Percentiles rank a stretch among this genome's conserved stretches.
phyloP scores from a whole-genome alignment of 2,329 filamentous ascomycete genomes.

The Rutstroemia sp. region DNA sequence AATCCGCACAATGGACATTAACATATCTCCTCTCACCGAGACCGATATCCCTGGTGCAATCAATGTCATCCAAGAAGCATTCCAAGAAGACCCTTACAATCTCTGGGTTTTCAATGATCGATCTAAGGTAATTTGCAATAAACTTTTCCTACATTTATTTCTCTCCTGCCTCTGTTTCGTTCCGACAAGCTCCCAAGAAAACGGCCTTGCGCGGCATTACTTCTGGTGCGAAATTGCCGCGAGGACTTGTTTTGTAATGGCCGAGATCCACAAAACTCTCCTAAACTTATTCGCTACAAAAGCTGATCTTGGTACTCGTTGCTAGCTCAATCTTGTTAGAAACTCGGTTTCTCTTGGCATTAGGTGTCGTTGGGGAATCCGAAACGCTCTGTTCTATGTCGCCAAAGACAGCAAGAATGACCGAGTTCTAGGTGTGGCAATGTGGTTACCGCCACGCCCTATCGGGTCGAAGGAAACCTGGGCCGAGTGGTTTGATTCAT shows the following conservation, averaged over 20 bases:
- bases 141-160: background rate
- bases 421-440: conserved; percentile 60
- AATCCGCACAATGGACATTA: conserved; percentile 38
- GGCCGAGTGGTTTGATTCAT: conserved; percentile 54
- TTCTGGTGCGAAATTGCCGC: background rate
- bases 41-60: conserved; percentile 57
- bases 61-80: conserved; percentile 58
- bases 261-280: background rate
- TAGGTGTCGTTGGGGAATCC: conserved; percentile 63
- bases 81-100: conserved; percentile 60
- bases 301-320: background rate
- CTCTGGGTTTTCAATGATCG: conserved; percentile 55
- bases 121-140: conserved; percentile 34
- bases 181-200: background rate
- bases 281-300: background rate
- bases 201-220: background rate
- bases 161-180: background rate
- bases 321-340: conserved; percentile 18
- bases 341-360: conserved; percentile 36
- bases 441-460: conserved; percentile 58
- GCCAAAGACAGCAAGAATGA: conserved; percentile 49
- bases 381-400: conserved; percentile 62
- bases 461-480: conserved; percentile 45
- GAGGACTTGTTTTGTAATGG: background rate
- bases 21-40: conserved; percentile 48